Evolutionary conservation across 1,139 yeast species (phyloP).

Genomic region (Diutina rugosa): DNA sequence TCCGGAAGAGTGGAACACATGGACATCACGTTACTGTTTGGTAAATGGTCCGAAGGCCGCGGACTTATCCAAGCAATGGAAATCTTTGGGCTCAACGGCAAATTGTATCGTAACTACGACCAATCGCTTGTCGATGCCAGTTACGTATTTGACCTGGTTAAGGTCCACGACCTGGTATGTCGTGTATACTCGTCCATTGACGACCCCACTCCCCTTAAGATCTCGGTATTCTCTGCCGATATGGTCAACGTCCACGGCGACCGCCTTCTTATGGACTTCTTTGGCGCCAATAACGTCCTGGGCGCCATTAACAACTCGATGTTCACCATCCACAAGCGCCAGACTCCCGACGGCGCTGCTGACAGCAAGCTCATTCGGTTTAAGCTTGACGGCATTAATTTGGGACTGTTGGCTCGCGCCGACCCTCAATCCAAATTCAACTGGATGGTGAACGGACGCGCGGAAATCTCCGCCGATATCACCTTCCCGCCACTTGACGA

Average conservation of each 20-base stretch:
- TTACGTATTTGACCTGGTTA: constrained; percentile 39
- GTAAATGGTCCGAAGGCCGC: constrained; percentile 57
- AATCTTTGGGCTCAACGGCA: constrained; percentile 49
- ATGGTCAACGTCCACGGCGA: constrained; percentile 46
- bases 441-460: constrained; percentile 61
- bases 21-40: constrained; percentile 46
- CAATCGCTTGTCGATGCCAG: constrained; percentile 15
- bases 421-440: constrained; percentile 38
- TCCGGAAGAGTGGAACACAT: constrained; percentile 38
- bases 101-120: constrained; percentile 11
- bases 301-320: constrained; percentile 65
- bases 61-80: constrained; percentile 56
- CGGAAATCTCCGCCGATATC: constrained; percentile 58
- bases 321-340: constrained; percentile 58
- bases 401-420: constrained; percentile 26
- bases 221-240: constrained; percentile 54
- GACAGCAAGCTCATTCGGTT: constrained; percentile 38
- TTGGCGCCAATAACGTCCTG: constrained; percentile 56
- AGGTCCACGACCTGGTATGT: constrained; percentile 42
- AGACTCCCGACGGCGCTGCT: constrained; percentile 10
- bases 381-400: constrained; percentile 51
- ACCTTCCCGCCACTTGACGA: constrained; percentile 35
- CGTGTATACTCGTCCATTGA: constrained; percentile 17
- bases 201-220: constrained; percentile 25
- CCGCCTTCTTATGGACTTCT: constrained; percentile 48